Base-by-base conservation (phyloP, 495 filamentous ascomycete species). In the Xylaria sp. region DNA sequence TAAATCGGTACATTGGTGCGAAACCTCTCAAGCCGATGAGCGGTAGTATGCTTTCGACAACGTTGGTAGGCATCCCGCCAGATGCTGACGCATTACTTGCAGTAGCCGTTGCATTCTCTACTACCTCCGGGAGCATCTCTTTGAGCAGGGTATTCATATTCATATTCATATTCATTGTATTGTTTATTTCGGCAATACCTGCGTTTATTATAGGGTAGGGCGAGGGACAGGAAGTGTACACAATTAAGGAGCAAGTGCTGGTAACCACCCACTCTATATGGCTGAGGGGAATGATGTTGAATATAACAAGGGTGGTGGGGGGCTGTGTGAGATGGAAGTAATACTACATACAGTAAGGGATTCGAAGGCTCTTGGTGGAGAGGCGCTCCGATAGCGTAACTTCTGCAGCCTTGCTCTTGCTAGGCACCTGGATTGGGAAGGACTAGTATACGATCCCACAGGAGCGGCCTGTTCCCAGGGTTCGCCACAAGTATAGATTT, bases 21-120 rank as follows among this genome's bases (percentile, higher is more conserved):
- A 80, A 52, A 8, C 72, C 69, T 9, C 70, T 53, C 33, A 78
- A 64, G 0, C 76, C 76, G 35, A 74, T 70, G 33, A 71, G 76
- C 26, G 66, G 69, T 8, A 74, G 71, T 50, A 81, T 62, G 61
- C 74, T 75, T 61, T 81, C 73, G 31, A 82, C 68, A 50, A 78
- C 31, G 70, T 74, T 71, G 57, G 43, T 19, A n/a, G 43, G 57
- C 67, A 69, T 52, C 43, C 57, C 14, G 35, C 62, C 55, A 37
- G 55, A 24, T 9, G 24, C 43, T 50, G 67, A 61, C 14, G 57
- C 31, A 52, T 69, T 69, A 26, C 9, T 19, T 15, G 37, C 57
- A 7, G 43, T 40, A 6, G 57, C 15, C 33, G 67, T 69, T 29
- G 52, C 55, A 62, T 69, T 69, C 9, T 41, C 57, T 33, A 69